phyloP scores from a whole-genome alignment of 78 protist genomes.

The Emiliania huxleyi region DNA sequence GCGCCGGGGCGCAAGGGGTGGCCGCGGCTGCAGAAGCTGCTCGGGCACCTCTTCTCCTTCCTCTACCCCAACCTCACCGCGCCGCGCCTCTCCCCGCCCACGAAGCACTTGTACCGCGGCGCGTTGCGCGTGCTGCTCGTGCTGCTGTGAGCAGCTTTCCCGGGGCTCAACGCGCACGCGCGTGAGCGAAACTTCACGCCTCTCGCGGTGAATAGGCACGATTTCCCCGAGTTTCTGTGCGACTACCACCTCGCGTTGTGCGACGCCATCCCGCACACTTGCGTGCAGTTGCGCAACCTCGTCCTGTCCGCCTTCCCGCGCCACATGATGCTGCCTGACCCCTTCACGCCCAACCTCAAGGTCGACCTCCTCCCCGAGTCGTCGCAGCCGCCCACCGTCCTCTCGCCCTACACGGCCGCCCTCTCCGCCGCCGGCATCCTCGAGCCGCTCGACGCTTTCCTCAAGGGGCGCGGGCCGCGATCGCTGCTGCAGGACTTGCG shows the following conservation, averaged over 20 bases:
- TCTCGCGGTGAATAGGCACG: too few relatives aligned
- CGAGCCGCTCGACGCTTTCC: conserved; percentile 70
- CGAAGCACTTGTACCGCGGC: conserved; percentile 81
- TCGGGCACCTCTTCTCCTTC: conserved; percentile 80
- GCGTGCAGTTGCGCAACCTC: conserved; percentile 94
- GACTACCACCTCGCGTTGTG: conserved; percentile 89
- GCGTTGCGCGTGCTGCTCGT: conserved; percentile 75
- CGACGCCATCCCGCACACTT: conserved; percentile 90
- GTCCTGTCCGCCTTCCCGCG: conserved; percentile 95
- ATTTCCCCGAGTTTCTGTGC: conserved; percentile 98
- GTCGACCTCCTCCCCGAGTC: conserved; percentile 91
- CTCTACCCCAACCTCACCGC: conserved; percentile 79
- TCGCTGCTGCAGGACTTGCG: conserved; percentile 61
- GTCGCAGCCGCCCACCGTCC: conserved; percentile 75
- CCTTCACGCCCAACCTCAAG: conserved; percentile 89
- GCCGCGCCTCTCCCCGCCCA: conserved; percentile 75
- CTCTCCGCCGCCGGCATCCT: conserved; percentile 46
- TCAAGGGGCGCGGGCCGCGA: conserved; percentile 60
- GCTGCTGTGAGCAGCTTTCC: too few relatives aligned
- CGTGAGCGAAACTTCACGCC: too few relatives aligned
- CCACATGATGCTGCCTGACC: conserved; percentile 93
- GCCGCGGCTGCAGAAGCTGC: conserved; percentile 74
- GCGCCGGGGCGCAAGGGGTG: conserved; percentile 63
- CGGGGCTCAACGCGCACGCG: too few relatives aligned
- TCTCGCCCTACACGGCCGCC: conserved; percentile 50